phyloP scores from a whole-genome alignment of 164 flowering plant genomes.

The Nelumbo lutea region DNA sequence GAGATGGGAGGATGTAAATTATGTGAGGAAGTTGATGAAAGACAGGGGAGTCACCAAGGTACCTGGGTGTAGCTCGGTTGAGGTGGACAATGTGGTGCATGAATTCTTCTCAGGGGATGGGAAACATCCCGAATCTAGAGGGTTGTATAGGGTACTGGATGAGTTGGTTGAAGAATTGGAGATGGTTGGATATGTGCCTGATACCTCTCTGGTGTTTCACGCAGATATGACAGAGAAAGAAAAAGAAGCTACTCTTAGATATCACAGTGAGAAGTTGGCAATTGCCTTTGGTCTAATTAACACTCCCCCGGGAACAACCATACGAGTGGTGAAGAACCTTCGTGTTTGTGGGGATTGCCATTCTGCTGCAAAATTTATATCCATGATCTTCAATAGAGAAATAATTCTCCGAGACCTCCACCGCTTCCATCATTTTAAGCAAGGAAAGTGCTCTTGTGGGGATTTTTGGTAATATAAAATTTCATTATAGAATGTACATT shows the following conservation, averaged over 20 bases:
- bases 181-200: slow-evolving; percentile 61
- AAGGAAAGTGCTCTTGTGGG: slow-evolving; percentile 68
- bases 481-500: background rate
- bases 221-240: slow-evolving; percentile 51
- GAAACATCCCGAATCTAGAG: slow-evolving; percentile 27
- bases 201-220: slow-evolving; percentile 54
- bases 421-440: slow-evolving; percentile 65
- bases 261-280: slow-evolving; percentile 71
- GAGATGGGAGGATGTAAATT: slow-evolving; percentile 60
- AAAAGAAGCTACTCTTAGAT: slow-evolving; percentile 56
- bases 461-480: slow-evolving; percentile 49
- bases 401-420: slow-evolving; percentile 67
- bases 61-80: slow-evolving; percentile 77
- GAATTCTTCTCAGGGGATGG: slow-evolving; percentile 75
- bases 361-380: slow-evolving; percentile 57
- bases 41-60: slow-evolving; percentile 49
- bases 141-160: slow-evolving; percentile 44
- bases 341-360: slow-evolving; percentile 75
- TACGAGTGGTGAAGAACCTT: slow-evolving; percentile 76
- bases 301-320: slow-evolving; percentile 61
- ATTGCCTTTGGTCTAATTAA: slow-evolving; percentile 65
- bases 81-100: slow-evolving; percentile 58
- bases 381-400: slow-evolving; percentile 39
- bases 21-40: slow-evolving; percentile 51
- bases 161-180: slow-evolving; percentile 49